Conservation (phyloP, 2,329 filamentous ascomycete species). For the Aspergillus costaricaensis region DNA sequence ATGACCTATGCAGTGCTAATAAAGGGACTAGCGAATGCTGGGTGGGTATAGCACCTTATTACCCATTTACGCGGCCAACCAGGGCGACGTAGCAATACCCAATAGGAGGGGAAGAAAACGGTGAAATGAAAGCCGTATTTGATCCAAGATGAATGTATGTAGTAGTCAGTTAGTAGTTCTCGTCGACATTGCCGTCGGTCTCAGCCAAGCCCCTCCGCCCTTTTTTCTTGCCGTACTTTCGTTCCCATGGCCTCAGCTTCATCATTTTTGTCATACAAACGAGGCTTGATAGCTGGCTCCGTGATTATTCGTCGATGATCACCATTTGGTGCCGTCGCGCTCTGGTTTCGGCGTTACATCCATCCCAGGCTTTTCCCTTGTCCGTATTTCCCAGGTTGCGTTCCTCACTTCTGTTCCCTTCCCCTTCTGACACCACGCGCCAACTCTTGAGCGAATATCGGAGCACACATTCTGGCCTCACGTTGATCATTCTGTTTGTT, state of each 20-base stretch:
- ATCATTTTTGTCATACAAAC: background rate
- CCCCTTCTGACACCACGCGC: slow-evolving; percentile 24
- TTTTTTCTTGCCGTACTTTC: background rate
- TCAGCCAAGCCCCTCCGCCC: background rate
- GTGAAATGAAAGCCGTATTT: background rate
- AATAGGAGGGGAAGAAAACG: background rate
- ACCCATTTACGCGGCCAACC: background rate
- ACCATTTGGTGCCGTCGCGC: background rate
- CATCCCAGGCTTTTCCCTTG: background rate
- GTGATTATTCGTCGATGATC: background rate
- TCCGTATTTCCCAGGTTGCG: slow-evolving; percentile 8
- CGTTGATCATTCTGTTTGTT: slow-evolving; percentile 10
- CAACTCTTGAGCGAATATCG: slow-evolving; percentile 1
- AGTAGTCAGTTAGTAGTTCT: background rate
- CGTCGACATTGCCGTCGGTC: background rate
- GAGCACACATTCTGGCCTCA: slow-evolving; percentile 5
- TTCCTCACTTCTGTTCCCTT: slow-evolving; percentile 23
- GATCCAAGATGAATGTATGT: background rate
- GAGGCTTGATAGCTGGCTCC: background rate
- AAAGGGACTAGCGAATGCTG: background rate
- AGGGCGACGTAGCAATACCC: background rate
- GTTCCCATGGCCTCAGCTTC: background rate
- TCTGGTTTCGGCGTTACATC: background rate
- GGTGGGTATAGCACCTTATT: background rate
- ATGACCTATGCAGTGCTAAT: background rate